Percentiles rank a stretch among this genome's conserved stretches.
Conservation (phyloP, 139 green algal genomes). For the Coelastrella sp. region DNA sequence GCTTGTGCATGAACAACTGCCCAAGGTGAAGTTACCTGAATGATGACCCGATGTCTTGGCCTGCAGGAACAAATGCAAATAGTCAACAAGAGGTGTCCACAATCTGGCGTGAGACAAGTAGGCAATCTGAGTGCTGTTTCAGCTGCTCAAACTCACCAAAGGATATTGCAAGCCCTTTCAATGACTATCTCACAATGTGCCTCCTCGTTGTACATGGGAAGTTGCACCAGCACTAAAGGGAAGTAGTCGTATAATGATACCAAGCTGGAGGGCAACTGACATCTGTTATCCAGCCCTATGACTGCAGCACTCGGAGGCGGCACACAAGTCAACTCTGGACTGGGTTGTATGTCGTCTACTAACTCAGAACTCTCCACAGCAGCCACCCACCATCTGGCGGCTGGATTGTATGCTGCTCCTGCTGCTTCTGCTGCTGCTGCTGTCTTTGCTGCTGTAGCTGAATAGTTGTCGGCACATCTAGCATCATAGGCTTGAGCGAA, state of each 20-base stretch:
- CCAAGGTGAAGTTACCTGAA: too few species aligned
- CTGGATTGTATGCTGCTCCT: background rate
- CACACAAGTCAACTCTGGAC: background rate
- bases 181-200: slow-evolving; percentile 49
- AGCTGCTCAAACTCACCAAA: slow-evolving; percentile 16
- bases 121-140: background rate
- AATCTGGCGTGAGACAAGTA: background rate
- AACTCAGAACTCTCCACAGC: background rate
- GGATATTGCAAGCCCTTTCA: slow-evolving; percentile 44
- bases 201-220: slow-evolving; percentile 49
- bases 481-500: too few species aligned
- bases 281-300: background rate
- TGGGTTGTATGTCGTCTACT: background rate
- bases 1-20: too few species aligned
- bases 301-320: slow-evolving; percentile 8
- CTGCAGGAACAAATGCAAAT: background rate
- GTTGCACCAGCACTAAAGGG: slow-evolving; percentile 44
- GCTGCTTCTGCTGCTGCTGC: slow-evolving; percentile 21
- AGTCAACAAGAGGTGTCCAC: background rate
- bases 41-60: slow-evolving; percentile 24
- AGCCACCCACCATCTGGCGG: background rate
- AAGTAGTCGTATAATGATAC: slow-evolving; percentile 29
- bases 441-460: background rate
- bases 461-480: too few species aligned
- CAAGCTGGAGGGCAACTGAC: slow-evolving; percentile 33